These are phyloP conservation scores for Leptographium radiaticola DNA, from an alignment of 2,329 filamentous ascomycete species.

Conservation along the genomic window DNA sequence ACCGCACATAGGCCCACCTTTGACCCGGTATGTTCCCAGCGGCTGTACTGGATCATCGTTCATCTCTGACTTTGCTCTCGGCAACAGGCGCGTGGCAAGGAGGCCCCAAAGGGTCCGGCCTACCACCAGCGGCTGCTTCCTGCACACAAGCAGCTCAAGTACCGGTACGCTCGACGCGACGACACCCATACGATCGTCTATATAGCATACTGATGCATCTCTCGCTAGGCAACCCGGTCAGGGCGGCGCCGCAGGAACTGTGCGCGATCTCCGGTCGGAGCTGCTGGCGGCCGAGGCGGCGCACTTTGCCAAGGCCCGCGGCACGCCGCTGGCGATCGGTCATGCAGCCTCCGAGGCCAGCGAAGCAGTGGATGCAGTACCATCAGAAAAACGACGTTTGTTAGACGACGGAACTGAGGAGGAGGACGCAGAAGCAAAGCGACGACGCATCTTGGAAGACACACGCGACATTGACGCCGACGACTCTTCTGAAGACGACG, in stretches of 20 bases:
- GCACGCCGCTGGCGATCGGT: constrained; percentile 28
- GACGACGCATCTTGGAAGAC: constrained; percentile 76
- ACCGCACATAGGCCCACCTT: constrained; percentile 80
- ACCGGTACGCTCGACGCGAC: constrained; percentile 37
- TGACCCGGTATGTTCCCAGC: constrained; percentile 55
- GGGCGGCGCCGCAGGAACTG: constrained; percentile 59
- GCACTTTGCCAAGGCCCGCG: constrained; percentile 76
- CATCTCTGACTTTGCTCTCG: background rate
- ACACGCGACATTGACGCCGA: constrained; percentile 79
- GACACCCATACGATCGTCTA: too few species aligned
- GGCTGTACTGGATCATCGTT: background rate
- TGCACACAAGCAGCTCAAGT: constrained; percentile 87
- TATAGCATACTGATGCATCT: constrained; percentile 9
- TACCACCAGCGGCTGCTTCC: constrained; percentile 95
- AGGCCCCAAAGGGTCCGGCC: constrained; percentile 80
- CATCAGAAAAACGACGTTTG: constrained; percentile 8
- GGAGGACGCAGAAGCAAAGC: constrained; percentile 68
- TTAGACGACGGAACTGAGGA: constrained; percentile 14
- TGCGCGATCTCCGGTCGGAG: constrained; percentile 68
- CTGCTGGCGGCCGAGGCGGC: constrained; percentile 78
- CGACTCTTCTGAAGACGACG: constrained; percentile 46
- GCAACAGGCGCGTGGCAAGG: constrained; percentile 76
- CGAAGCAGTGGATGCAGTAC: constrained; percentile 10
- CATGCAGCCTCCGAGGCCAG: constrained; percentile 9
- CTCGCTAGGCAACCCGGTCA: constrained; percentile 61